Conservation (phyloP, 148 eudicot species). For the Amaranthus cruentus region DNA sequence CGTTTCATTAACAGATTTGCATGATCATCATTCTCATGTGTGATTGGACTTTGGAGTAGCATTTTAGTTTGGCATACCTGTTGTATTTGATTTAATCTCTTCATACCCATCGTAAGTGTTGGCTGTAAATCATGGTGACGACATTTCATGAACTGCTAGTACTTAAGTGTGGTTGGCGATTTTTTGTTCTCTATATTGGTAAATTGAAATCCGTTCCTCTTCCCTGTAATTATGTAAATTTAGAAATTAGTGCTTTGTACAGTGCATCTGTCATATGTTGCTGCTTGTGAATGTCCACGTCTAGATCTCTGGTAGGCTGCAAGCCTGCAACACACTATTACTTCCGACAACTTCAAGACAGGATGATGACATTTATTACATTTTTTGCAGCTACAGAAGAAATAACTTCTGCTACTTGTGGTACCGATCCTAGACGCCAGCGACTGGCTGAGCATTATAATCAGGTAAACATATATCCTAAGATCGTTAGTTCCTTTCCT, state of each 20-base stretch:
- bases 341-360: background rate
- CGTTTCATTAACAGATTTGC: background rate
- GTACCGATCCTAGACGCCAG: conserved; percentile 44
- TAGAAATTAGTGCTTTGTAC: background rate
- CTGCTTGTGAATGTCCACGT: background rate
- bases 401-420: conserved; percentile 37
- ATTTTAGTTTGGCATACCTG: background rate
- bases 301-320: too few relatives aligned
- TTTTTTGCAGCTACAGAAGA: conserved; percentile 52
- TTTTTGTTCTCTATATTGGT: background rate
- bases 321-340: background rate
- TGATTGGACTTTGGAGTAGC: background rate
- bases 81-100: background rate
- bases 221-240: background rate
- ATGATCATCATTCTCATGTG: background rate
- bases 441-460: conserved; percentile 53
- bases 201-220: background rate
- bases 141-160: background rate
- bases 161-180: background rate
- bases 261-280: background rate
- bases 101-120: background rate
- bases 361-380: conserved; percentile 5
- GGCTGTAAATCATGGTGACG: background rate
- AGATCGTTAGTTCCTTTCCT: background rate
- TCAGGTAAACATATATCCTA: conserved; percentile 37